A percentile compares a stretch with the other conserved stretches of the same genome.
These are phyloP conservation scores for Colletotrichum eremochloae DNA, from an alignment of 2,329 filamentous ascomycete species.

Conservation along the genomic window DNA sequence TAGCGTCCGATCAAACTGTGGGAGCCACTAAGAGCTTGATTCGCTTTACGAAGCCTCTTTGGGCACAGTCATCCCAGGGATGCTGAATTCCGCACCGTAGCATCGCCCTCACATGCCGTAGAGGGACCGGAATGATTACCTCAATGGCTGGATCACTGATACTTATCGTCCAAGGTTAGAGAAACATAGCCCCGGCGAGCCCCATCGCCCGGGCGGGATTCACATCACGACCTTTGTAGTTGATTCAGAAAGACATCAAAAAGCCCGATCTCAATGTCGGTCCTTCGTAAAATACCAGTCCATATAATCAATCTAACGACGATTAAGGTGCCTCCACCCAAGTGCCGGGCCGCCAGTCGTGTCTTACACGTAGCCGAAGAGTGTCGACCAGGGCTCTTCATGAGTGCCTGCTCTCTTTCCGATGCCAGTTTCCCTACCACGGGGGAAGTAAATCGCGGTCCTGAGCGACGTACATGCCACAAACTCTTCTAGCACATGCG, in stretches of 20 bases:
- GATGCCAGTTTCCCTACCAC: background rate
- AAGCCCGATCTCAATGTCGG: background rate
- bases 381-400: background rate
- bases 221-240: background rate
- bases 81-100: slow-evolving; percentile 33
- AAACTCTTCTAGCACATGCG: background rate
- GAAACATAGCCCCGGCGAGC: slow-evolving; percentile 1
- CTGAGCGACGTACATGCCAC: background rate
- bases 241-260: background rate
- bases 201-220: background rate
- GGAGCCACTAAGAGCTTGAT: slow-evolving; percentile 40
- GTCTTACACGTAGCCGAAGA: background rate
- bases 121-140: slow-evolving; percentile 5
- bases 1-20: slow-evolving; percentile 39
- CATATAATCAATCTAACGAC: background rate
- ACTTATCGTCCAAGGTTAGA: background rate
- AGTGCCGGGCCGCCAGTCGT: background rate
- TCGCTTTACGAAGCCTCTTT: slow-evolving; percentile 44
- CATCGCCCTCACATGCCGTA: slow-evolving; percentile 11
- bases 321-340: background rate
- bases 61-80: slow-evolving; percentile 22
- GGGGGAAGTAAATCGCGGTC: background rate
- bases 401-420: background rate
- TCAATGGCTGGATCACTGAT: slow-evolving; percentile 4
- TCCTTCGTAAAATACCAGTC: background rate